phyloP scores from a whole-genome alignment of 2,329 filamentous ascomycete species.

The Harringtonia aguacate region DNA sequence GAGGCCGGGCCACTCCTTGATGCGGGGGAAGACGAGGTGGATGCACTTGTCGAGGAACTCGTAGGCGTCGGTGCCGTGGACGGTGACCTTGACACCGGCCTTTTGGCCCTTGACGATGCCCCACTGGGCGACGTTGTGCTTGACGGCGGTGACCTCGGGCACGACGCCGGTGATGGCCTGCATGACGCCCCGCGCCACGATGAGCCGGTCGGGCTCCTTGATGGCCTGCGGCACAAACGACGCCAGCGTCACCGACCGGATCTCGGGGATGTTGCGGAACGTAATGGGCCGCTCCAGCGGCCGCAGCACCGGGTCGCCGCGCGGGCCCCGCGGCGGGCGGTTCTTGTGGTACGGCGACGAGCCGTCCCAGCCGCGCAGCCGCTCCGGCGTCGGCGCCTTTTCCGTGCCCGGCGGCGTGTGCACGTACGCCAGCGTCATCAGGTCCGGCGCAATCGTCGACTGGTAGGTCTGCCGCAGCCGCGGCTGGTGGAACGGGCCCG shows the following conservation, averaged over 20 bases:
- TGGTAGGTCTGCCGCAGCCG: slow-evolving; percentile 86
- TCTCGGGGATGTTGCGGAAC: slow-evolving; percentile 76
- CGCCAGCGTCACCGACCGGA: slow-evolving; percentile 74
- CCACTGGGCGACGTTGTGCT: slow-evolving; percentile 64
- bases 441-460: slow-evolving; percentile 73
- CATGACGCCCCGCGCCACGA: slow-evolving; percentile 73
- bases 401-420: slow-evolving; percentile 72
- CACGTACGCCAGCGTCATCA: slow-evolving; percentile 79
- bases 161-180: slow-evolving; percentile 77
- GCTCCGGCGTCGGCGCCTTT: slow-evolving; percentile 40
- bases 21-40: slow-evolving; percentile 81
- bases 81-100: slow-evolving; percentile 64
- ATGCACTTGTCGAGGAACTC: slow-evolving; percentile 87
- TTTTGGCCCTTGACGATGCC: slow-evolving; percentile 60
- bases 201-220: slow-evolving; percentile 62
- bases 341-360: slow-evolving; percentile 93
- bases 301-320: slow-evolving; percentile 63
- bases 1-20: slow-evolving; percentile 87
- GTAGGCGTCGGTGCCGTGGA: slow-evolving; percentile 72
- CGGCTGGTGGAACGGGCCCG: slow-evolving; percentile 82
- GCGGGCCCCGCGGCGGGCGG: slow-evolving; percentile 70
- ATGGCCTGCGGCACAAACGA: slow-evolving; percentile 59
- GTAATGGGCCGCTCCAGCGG: slow-evolving; percentile 63
- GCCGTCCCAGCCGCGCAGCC: slow-evolving; percentile 77
- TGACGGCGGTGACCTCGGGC: slow-evolving; percentile 58